A percentile compares a stretch with the other conserved stretches of the same genome.
Evolutionary conservation across 2,329 filamentous ascomycete genomes (phyloP).

Genomic region (Rhynchosporium graminicola): DNA sequence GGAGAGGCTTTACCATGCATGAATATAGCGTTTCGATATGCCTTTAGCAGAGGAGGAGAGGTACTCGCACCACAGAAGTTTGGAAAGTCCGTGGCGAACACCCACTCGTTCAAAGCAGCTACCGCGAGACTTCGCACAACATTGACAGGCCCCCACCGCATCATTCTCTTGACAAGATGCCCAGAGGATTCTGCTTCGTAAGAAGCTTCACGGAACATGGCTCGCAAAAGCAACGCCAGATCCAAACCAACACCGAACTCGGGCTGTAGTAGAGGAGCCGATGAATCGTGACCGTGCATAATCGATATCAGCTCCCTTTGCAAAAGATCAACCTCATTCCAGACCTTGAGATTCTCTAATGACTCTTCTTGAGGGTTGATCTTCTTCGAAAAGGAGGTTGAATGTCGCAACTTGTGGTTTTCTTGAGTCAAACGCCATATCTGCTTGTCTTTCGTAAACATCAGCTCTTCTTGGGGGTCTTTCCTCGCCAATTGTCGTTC

Average conservation of each 20-base stretch:
- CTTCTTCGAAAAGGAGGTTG: background rate
- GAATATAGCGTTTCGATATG: background rate
- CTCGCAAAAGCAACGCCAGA: background rate
- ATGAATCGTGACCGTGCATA: background rate
- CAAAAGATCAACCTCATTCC: background rate
- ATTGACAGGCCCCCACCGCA: background rate
- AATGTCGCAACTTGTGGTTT: background rate
- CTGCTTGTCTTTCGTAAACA: background rate
- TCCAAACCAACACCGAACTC: background rate
- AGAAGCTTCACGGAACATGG: background rate
- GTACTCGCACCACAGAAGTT: background rate
- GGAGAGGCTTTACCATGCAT: background rate
- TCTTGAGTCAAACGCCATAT: background rate
- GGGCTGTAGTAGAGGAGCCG: background rate
- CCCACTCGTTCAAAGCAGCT: background rate
- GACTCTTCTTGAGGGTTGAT: background rate
- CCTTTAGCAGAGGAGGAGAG: background rate
- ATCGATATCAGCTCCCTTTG: background rate
- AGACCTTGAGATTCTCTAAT: background rate
- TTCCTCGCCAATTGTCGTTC: background rate
- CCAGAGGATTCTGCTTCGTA: background rate
- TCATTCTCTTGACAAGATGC: background rate
- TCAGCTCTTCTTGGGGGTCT: background rate
- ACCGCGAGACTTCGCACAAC: background rate
- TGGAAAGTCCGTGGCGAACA: background rate